phyloP scores from a whole-genome alignment of 2,329 filamentous ascomycete species.

The Trichoderma koningiopsis region DNA sequence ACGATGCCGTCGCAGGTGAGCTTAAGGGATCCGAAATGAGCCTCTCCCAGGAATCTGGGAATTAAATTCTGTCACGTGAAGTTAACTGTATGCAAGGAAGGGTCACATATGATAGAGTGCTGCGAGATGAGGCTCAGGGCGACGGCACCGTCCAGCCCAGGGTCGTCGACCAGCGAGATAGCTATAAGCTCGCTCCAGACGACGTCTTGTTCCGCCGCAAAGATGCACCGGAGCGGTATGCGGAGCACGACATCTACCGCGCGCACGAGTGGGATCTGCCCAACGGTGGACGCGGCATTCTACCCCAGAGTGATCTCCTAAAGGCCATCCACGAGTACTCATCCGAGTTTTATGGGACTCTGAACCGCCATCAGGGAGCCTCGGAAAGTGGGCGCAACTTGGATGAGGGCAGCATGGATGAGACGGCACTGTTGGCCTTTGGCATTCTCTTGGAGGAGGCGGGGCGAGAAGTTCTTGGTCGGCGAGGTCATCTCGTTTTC shows the following conservation, averaged over 20 bases:
- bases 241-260: conserved; percentile 72
- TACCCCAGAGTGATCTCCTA: conserved; percentile 71
- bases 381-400: conserved; percentile 35
- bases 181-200: conserved; percentile 59
- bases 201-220: conserved; percentile 69
- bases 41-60: conserved; percentile 18
- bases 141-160: background rate
- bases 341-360: conserved; percentile 63
- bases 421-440: conserved; percentile 74
- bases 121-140: conserved; percentile 28
- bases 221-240: conserved; percentile 66
- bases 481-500: conserved; percentile 70
- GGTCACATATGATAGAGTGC: conserved; percentile 33
- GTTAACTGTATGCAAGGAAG: conserved; percentile 38
- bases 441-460: conserved; percentile 76
- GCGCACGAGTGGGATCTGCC: conserved; percentile 60
- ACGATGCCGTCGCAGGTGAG: conserved; percentile 72
- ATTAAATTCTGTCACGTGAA: conserved; percentile 26
- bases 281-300: conserved; percentile 46
- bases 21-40: conserved; percentile 21
- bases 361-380: conserved; percentile 33
- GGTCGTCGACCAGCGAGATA: conserved; percentile 14
- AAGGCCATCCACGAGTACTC: conserved; percentile 69
- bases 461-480: conserved; percentile 60
- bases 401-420: conserved; percentile 69